A percentile compares a stretch with the other conserved stretches of the same genome.
These are phyloP conservation scores for Crithidia sp. DNA, from an alignment of 208 protist genomes.

Conservation along the genomic window DNA sequence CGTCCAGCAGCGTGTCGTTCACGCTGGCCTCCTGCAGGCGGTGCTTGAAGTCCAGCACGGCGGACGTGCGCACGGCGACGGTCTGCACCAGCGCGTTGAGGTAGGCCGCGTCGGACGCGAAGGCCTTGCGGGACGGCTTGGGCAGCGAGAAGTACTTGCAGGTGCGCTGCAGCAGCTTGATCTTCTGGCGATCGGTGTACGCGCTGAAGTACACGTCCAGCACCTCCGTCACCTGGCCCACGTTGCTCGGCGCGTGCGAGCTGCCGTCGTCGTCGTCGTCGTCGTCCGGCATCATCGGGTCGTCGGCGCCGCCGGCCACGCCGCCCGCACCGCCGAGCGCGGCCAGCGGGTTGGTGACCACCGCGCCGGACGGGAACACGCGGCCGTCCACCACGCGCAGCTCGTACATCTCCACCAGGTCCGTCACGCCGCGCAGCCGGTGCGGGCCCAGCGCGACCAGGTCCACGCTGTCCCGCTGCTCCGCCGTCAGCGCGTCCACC, in stretches of 20 bases:
- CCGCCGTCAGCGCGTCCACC: slow-evolving; percentile 35
- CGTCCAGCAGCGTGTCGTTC: slow-evolving; percentile 1
- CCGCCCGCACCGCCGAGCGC: neutral
- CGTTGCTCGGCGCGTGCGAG: neutral
- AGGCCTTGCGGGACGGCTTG: slow-evolving; percentile 11
- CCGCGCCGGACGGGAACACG: slow-evolving; percentile 18
- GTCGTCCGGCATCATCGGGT: slow-evolving; percentile 4
- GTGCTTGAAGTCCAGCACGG: slow-evolving; percentile 35
- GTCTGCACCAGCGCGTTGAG: slow-evolving; percentile 13
- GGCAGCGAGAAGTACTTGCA: slow-evolving; percentile 36
- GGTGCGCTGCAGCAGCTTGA: slow-evolving; percentile 32
- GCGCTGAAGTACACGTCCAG: slow-evolving; percentile 41
- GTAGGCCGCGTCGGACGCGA: slow-evolving; percentile 32
- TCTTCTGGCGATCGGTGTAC: slow-evolving; percentile 26
- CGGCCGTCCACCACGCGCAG: slow-evolving; percentile 52
- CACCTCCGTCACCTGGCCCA: slow-evolving; percentile 17
- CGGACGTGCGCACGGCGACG: slow-evolving; percentile 31
- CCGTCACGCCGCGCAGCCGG: slow-evolving; percentile 56
- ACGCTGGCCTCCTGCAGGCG: slow-evolving; percentile 1
- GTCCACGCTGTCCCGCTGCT: slow-evolving; percentile 31
- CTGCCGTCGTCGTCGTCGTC: neutral
- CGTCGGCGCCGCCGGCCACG: neutral
- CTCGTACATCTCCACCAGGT: slow-evolving; percentile 65
- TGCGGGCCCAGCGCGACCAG: slow-evolving; percentile 35
- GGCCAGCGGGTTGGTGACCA: slow-evolving; percentile 19